phyloP scores from a whole-genome alignment of 2,329 filamentous ascomycete genomes.

The Penicillium oxalicum region DNA sequence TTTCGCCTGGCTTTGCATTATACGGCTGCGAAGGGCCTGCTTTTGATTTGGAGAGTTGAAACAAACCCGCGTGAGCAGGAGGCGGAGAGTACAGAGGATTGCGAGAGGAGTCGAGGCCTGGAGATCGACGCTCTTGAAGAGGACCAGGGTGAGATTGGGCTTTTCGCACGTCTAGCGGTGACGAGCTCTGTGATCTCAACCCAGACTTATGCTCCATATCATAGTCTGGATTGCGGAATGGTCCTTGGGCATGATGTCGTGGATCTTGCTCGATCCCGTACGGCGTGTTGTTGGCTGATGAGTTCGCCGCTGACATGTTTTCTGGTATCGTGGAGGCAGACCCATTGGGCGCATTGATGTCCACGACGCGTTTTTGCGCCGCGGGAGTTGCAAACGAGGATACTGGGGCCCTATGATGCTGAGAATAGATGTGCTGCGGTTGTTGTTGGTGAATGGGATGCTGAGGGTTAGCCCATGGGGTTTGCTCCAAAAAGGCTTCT shows the following conservation, averaged over 20 bases:
- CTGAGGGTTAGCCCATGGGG: conserved; percentile 87
- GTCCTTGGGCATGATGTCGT: conserved; percentile 18
- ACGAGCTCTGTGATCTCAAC: conserved; percentile 35
- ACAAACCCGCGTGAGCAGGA: conserved; percentile 30
- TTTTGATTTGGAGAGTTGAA: conserved; percentile 26
- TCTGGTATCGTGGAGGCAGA: conserved; percentile 45
- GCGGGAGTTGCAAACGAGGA: conserved; percentile 39
- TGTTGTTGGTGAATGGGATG: conserved; percentile 60
- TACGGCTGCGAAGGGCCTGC: conserved; percentile 28
- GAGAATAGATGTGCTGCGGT: conserved; percentile 43
- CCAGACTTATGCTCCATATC: conserved; percentile 31
- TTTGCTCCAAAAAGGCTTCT: conserved; percentile 83
- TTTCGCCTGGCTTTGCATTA: conserved; percentile 26
- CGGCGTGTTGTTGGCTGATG: conserved; percentile 41
- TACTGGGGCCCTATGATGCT: conserved; percentile 32
- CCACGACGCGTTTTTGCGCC: conserved; percentile 40
- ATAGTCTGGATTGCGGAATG: conserved; percentile 28
- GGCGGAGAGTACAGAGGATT: conserved; percentile 31
- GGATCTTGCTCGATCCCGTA: conserved; percentile 35
- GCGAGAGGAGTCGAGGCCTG: conserved; percentile 17
- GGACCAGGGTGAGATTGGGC: conserved; percentile 25
- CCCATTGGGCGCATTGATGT: conserved; percentile 39
- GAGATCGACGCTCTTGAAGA: conserved; percentile 24
- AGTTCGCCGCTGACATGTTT: conserved; percentile 36
- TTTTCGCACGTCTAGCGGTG: conserved; percentile 37